Evolutionary conservation across 305 asterid species (phyloP).

Genomic region (Withania somnifera): DNA sequence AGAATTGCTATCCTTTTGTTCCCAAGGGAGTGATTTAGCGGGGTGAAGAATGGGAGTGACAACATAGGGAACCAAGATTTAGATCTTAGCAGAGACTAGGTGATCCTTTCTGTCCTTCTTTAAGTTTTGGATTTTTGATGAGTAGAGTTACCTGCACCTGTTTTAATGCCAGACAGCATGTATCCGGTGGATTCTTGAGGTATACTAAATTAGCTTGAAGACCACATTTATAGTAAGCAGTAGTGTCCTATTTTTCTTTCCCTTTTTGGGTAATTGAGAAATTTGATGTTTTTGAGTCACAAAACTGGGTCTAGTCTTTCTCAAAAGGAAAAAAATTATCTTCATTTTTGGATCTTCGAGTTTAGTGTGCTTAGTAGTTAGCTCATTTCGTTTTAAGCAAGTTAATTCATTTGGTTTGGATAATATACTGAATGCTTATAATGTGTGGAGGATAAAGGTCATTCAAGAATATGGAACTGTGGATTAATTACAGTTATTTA

Average conservation of each 20-base stretch:
- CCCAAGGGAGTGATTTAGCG: background rate
- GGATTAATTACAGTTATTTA: background rate
- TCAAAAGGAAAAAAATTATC: background rate
- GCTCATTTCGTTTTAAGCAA: background rate
- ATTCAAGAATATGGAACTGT: background rate
- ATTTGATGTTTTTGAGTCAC: background rate
- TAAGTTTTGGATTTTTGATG: background rate
- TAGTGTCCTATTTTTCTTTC: background rate
- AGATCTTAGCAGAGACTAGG: background rate
- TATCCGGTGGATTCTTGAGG: background rate
- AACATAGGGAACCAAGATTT: background rate
- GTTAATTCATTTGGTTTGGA: background rate
- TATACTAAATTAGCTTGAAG: background rate
- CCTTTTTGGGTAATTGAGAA: background rate
- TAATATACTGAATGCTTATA: background rate
- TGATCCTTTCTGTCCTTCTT: background rate
- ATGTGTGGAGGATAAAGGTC: background rate
- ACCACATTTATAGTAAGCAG: background rate
- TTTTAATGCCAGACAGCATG: background rate
- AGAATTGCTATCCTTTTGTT: background rate
- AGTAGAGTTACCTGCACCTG: background rate
- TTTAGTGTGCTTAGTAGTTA: background rate
- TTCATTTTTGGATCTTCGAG: background rate
- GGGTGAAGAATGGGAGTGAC: background rate
- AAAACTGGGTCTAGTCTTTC: background rate